These are phyloP conservation scores for Podospora tetraspora DNA, from an alignment of 495 filamentous ascomycete species.

Conservation along the genomic window DNA sequence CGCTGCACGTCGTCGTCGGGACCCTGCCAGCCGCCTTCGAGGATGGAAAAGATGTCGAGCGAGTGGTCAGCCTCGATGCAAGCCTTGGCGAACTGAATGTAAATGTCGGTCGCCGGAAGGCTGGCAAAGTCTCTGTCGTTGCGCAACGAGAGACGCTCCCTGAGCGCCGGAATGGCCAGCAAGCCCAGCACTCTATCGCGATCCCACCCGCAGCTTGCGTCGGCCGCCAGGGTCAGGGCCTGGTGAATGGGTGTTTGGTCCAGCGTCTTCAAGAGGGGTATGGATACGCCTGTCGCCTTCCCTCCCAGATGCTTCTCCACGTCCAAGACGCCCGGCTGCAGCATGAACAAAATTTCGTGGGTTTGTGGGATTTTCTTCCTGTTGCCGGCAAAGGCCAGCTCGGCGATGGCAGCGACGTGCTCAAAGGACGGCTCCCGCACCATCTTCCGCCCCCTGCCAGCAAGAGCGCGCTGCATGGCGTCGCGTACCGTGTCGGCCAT, in stretches of 20 bases:
- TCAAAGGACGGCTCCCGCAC: background rate
- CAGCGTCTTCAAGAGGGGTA: background rate
- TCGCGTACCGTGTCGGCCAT: background rate
- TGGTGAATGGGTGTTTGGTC: background rate
- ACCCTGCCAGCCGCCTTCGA: background rate
- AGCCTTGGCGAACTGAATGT: background rate
- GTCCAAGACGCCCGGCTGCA: background rate
- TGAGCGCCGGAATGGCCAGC: constrained; percentile 1
- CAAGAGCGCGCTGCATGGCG: background rate
- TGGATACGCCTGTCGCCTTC: background rate
- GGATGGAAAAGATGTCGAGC: constrained; percentile 1
- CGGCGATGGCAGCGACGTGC: background rate
- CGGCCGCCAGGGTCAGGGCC: background rate
- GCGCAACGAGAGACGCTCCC: background rate
- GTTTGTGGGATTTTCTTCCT: background rate
- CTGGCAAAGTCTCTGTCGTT: background rate
- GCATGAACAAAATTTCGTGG: background rate
- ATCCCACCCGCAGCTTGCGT: background rate
- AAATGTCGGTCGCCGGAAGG: background rate
- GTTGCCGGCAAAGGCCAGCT: background rate
- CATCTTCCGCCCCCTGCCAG: background rate
- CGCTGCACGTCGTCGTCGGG: background rate
- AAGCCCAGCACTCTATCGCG: background rate
- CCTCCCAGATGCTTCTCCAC: background rate
- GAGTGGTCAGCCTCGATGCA: background rate